Evolutionary conservation across 75 land plant genomes (phyloP), one percentile per base, ranked within the genome.

Genomic region (Pinus albicaulis): DNA sequence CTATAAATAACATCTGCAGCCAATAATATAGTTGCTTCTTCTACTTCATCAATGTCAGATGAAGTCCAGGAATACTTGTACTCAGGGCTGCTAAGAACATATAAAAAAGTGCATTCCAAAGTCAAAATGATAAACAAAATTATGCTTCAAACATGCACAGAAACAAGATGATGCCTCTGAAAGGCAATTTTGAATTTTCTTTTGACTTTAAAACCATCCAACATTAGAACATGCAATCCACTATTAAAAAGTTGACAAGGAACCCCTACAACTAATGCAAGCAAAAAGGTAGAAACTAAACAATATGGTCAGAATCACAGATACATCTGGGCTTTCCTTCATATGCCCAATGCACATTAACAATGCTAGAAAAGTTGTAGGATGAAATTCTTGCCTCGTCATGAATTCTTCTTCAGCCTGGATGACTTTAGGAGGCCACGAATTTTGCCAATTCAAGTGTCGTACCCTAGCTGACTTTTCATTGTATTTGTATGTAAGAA

Each of bases 1-100:
- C 86, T 86, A 73, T 96, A 96, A 62, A 96, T 86, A 16, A 96
- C 98, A 90, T 96, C 99, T 34, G 98, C 99, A 58, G 98, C 99
- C 72, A 96, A 17, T 55, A 96, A 76, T 11, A 96, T n/a, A 22
- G 83, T 72, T 53, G 85, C 87, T 59, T 75, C 59, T 76, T 87
- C 82, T 14, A 77, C 88, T 64, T 85, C 87, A 65, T 87, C 81
- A 56, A 90, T 34, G 57, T 96, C 99, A 59, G 78, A 72, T 13
- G 73, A 57, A 61, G 75, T 86, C 99, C 99, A 96, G 2, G 65
- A 77, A 69, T 89, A 89, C n/a, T 65, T 84, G 64, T 71, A 76
- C 76, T 84, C 81, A 57, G 3, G 11, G 55, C 57, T 72, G 72
- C 23, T 48, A 48, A 44, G 20, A 72, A 13, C 4, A 72, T 25